Evolutionary conservation across 2,329 filamentous ascomycete genomes (phyloP).

Genomic region (Dendrostoma leiphaemia): DNA sequence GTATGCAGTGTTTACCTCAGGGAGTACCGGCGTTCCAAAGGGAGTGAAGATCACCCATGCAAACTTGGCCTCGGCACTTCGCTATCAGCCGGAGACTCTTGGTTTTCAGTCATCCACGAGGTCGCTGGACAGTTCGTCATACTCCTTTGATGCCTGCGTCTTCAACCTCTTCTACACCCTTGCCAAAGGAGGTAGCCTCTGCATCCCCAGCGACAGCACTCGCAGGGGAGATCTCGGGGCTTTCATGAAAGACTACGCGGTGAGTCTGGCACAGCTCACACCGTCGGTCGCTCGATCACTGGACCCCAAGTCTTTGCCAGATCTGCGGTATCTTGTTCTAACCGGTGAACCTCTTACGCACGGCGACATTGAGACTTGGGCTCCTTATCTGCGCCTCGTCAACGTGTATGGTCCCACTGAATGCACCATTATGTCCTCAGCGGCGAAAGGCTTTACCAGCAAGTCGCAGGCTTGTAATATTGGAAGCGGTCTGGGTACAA

Average conservation of each 20-base stretch:
- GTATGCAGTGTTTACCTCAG: neutral
- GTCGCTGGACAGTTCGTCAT: neutral
- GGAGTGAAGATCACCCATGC: neutral
- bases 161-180: neutral
- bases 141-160: neutral
- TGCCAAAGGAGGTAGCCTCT: neutral
- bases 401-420: neutral
- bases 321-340: too few relatives aligned
- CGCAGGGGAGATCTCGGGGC: too few relatives aligned
- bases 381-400: neutral
- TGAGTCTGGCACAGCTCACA: too few relatives aligned
- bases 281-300: too few relatives aligned
- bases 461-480: too few relatives aligned
- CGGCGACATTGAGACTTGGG: neutral
- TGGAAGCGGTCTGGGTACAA: neutral
- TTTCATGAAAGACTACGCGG: too few relatives aligned
- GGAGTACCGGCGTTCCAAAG: constrained; percentile 1
- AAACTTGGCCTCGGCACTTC: neutral
- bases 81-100: neutral
- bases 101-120: too few relatives aligned
- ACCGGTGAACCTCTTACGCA: too few relatives aligned
- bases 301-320: too few relatives aligned
- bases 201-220: too few relatives aligned
- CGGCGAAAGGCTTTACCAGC: too few relatives aligned
- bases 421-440: neutral